Conservation (phyloP, 495 filamentous ascomycete genomes). For the Podospora anserina region DNA sequence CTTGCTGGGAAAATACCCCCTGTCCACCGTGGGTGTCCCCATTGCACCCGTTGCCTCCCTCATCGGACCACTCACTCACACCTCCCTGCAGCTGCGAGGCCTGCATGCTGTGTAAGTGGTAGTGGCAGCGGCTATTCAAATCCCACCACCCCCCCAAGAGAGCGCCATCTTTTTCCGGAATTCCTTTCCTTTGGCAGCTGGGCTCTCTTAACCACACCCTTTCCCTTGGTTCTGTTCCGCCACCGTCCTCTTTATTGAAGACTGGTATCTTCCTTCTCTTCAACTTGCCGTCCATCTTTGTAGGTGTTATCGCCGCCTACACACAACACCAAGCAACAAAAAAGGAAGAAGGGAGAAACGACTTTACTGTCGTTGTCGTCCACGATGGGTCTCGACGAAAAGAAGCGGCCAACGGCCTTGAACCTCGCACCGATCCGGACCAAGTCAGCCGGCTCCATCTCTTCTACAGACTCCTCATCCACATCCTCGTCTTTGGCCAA, state of each 20-base stretch:
- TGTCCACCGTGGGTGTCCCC: constrained; percentile 28
- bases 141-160: constrained; percentile 41
- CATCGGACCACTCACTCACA: constrained; percentile 31
- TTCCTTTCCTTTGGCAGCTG: constrained; percentile 48
- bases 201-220: constrained; percentile 48
- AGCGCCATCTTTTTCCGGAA: constrained; percentile 30
- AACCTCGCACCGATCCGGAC: constrained; percentile 46
- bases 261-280: constrained; percentile 36
- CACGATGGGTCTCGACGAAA: constrained; percentile 39
- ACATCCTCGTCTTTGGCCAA: constrained; percentile 60
- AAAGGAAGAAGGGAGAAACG: constrained; percentile 18
- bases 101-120: constrained; percentile 30
- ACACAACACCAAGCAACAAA: constrained; percentile 23
- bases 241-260: constrained; percentile 27
- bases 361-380: constrained; percentile 26
- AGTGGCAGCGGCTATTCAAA: constrained; percentile 53
- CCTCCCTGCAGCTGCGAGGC: constrained; percentile 41
- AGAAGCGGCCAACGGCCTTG: constrained; percentile 50
- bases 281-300: constrained; percentile 14
- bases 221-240: constrained; percentile 31
- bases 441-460: constrained; percentile 52
- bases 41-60: constrained; percentile 22
- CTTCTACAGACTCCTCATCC: constrained; percentile 53
- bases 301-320: not conserved
- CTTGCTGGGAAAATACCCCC: constrained; percentile 22